Evolutionary conservation across 1,139 yeast genomes (phyloP).

Genomic region (Debaryomycetaceae sp.): DNA sequence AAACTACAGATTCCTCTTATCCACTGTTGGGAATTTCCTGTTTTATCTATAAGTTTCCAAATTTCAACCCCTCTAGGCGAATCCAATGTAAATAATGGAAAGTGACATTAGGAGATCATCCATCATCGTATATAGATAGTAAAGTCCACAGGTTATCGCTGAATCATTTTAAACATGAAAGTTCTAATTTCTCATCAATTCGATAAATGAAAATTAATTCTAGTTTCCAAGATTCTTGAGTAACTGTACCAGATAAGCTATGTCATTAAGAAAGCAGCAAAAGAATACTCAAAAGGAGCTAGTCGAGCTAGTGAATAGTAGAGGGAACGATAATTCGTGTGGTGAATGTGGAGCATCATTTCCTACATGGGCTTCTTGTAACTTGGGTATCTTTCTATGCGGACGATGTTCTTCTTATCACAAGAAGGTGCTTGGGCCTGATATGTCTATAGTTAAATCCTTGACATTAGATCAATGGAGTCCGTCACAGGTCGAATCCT

Average conservation of each 20-base stretch:
- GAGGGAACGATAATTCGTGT: conserved; percentile 54
- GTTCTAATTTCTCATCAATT: neutral
- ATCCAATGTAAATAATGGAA: no score
- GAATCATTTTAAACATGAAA: no score
- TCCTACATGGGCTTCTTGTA: conserved; percentile 57
- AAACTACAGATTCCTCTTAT: no score
- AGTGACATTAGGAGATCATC: no score
- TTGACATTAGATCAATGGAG: conserved; percentile 80
- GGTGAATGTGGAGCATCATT: conserved; percentile 67
- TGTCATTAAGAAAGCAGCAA: conserved; percentile 30
- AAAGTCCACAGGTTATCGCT: no score
- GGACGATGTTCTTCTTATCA: conserved; percentile 81
- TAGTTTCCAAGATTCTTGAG: neutral
- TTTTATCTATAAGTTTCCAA: no score
- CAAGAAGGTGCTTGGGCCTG: conserved; percentile 60
- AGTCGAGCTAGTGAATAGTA: conserved; percentile 39
- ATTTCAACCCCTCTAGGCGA: no score
- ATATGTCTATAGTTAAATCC: conserved; percentile 70
- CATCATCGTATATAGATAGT: no score
- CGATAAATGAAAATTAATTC: neutral
- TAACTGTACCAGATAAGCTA: conserved; percentile 5
- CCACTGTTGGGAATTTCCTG: no score
- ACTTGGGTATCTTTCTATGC: conserved; percentile 64
- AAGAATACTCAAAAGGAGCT: conserved; percentile 40
- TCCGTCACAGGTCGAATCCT: conserved; percentile 52